Conservation (phyloP, 2,329 filamentous ascomycete genomes). For the Venturia effusa region DNA sequence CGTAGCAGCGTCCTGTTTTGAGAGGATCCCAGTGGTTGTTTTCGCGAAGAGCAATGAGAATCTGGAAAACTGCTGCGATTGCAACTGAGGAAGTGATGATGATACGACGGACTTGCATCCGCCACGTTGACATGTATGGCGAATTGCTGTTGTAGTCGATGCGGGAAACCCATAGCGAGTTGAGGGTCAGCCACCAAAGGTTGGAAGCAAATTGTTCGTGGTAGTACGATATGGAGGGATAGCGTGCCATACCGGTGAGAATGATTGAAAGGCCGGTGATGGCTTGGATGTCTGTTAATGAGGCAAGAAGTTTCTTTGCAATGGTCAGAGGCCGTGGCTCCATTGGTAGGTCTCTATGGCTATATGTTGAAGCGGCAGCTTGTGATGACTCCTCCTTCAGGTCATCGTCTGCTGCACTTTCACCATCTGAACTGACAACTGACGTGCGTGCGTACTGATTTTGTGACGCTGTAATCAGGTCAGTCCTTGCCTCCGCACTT, state of each 20-base stretch:
- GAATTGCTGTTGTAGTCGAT: conserved; percentile 7
- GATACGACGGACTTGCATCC: conserved; percentile 1
- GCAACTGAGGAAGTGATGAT: neutral
- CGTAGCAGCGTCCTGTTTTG: conserved; percentile 5
- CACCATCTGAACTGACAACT: neutral
- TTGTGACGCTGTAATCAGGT: neutral
- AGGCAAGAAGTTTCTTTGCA: neutral
- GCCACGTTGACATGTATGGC: neutral
- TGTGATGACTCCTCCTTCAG: neutral
- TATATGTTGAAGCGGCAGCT: neutral
- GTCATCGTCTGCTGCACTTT: neutral
- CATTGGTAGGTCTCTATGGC: neutral
- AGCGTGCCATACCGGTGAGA: neutral
- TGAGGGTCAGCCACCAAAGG: conserved; percentile 9
- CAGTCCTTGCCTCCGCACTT: neutral
- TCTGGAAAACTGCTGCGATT: neutral
- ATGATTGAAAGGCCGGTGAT: conserved; percentile 1
- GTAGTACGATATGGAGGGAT: neutral
- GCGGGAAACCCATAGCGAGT: conserved; percentile 9
- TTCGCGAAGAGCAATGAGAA: conserved; percentile 5
- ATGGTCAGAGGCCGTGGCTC: neutral
- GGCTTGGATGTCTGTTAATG: conserved; percentile 7
- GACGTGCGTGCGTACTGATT: neutral
- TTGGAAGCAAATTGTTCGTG: conserved; percentile 7
- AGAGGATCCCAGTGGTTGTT: conserved; percentile 4